Evolutionary conservation across 2,329 filamentous ascomycete species (phyloP).

Genomic region (Pseudogymnoascus sp.): DNA sequence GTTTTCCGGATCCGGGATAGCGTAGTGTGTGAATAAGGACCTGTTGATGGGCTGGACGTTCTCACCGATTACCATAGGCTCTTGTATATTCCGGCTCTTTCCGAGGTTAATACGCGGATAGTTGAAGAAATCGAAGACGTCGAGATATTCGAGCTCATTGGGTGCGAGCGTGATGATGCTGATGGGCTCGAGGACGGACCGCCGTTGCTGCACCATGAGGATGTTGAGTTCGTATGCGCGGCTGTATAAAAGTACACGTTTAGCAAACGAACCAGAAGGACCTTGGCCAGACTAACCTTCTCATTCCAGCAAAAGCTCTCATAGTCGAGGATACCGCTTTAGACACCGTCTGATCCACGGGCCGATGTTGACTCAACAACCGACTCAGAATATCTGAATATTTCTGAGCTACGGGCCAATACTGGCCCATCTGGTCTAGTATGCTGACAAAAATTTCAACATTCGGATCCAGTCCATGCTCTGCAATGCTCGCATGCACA

Average conservation of each 20-base stretch:
- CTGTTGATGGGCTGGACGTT: background rate
- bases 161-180: constrained; percentile 61
- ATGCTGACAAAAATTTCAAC: constrained; percentile 34
- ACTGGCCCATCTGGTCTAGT: too few species aligned
- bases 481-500: constrained; percentile 84
- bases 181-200: constrained; percentile 29
- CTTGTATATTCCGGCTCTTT: background rate
- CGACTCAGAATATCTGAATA: too few species aligned
- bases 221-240: constrained; percentile 88
- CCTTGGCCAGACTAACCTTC: constrained; percentile 20
- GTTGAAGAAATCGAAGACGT: constrained; percentile 94
- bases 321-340: constrained; percentile 51
- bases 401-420: too few species aligned
- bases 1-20: background rate
- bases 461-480: constrained; percentile 72
- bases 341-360: too few species aligned
- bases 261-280: too few species aligned
- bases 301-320: constrained; percentile 83
- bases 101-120: constrained; percentile 50
- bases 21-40: background rate
- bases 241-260: constrained; percentile 42
- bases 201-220: constrained; percentile 68
- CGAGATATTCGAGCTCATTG: constrained; percentile 82
- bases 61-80: background rate
- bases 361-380: too few species aligned